These are phyloP conservation scores for Boletellus ananiceps DNA, from an alignment of 768 basidiomycete genomes.

Conservation along the genomic window DNA sequence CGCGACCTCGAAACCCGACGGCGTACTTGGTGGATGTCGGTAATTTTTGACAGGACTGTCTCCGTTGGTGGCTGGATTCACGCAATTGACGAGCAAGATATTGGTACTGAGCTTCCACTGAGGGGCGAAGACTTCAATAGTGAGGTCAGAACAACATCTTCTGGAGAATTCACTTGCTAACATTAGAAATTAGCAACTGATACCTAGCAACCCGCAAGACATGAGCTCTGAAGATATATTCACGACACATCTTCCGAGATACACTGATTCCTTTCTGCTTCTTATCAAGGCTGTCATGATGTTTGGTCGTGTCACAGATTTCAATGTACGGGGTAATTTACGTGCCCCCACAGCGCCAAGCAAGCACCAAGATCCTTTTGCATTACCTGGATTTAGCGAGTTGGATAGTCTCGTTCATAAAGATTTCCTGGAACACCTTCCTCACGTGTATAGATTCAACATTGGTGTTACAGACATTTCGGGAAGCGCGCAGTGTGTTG, in stretches of 20 bases:
- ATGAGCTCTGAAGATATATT: slow-evolving; percentile 61
- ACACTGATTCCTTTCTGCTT: slow-evolving; percentile 78
- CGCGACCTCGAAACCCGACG: slow-evolving; percentile 74
- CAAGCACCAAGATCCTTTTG: slow-evolving; percentile 71
- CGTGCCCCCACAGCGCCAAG: slow-evolving; percentile 61
- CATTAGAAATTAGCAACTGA: slow-evolving; percentile 39
- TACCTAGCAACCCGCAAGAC: slow-evolving; percentile 75
- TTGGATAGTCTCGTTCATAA: slow-evolving; percentile 64
- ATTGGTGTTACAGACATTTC: slow-evolving; percentile 56
- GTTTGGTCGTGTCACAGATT: slow-evolving; percentile 82
- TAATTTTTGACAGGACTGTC: slow-evolving; percentile 79
- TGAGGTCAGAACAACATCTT: slow-evolving; percentile 44
- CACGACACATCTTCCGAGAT: slow-evolving; percentile 64
- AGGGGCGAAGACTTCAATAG: slow-evolving; percentile 71
- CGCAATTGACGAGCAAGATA: slow-evolving; percentile 75
- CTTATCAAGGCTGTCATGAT: slow-evolving; percentile 82
- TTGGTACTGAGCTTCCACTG: slow-evolving; percentile 80
- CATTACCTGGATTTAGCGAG: slow-evolving; percentile 58
- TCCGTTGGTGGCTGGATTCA: slow-evolving; percentile 85
- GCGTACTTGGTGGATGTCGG: slow-evolving; percentile 89
- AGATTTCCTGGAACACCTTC: slow-evolving; percentile 69
- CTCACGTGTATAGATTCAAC: slow-evolving; percentile 60
- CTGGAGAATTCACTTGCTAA: slow-evolving; percentile 11
- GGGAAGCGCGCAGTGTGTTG: slow-evolving; percentile 52
- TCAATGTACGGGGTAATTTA: slow-evolving; percentile 71